phyloP scores from a whole-genome alignment of 2,329 filamentous ascomycete genomes.

The Diaporthe citrichinensis region DNA sequence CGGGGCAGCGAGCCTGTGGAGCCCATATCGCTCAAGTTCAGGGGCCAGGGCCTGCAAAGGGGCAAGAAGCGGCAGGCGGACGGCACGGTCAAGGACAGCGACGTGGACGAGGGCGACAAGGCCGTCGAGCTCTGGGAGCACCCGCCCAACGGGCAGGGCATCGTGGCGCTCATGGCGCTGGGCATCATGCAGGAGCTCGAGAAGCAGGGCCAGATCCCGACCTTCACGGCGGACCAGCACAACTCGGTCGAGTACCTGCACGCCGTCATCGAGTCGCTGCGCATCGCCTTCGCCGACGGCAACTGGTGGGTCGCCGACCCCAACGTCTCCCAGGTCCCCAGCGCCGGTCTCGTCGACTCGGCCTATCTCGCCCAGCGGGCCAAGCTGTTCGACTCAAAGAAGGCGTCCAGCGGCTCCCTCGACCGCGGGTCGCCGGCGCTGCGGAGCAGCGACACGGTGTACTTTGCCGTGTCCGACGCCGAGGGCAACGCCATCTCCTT shows the following conservation, averaged over 20 bases:
- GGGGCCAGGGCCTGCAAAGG: conserved; percentile 67
- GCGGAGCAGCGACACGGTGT: conserved; percentile 91
- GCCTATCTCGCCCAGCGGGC: conserved; percentile 81
- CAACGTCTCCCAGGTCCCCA: conserved; percentile 77
- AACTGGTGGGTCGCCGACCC: conserved; percentile 94
- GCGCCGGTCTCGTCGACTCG: conserved; percentile 77
- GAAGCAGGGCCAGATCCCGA: conserved; percentile 79
- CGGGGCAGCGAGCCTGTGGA: conserved; percentile 82
- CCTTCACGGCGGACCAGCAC: conserved; percentile 79
- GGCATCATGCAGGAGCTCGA: conserved; percentile 93
- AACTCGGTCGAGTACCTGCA: conserved; percentile 88
- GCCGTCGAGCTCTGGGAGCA: conserved; percentile 94
- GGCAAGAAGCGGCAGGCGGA: conserved; percentile 46
- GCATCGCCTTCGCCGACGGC: conserved; percentile 91
- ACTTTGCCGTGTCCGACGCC: conserved; percentile 87
- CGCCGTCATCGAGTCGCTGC: conserved; percentile 87
- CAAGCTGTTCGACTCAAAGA: conserved; percentile 68
- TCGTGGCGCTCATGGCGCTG: conserved; percentile 93
- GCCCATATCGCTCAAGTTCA: conserved; percentile 86
- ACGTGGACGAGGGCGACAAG: conserved; percentile 50
- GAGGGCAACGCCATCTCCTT: conserved; percentile 93
- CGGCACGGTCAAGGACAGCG: conserved; percentile 56
- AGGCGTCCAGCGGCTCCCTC: conserved; percentile 75
- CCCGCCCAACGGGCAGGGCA: conserved; percentile 95
- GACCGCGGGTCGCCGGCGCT: conserved; percentile 85